Conservation (phyloP, 768 basidiomycete genomes). For the Fibroporia radiculosa region DNA sequence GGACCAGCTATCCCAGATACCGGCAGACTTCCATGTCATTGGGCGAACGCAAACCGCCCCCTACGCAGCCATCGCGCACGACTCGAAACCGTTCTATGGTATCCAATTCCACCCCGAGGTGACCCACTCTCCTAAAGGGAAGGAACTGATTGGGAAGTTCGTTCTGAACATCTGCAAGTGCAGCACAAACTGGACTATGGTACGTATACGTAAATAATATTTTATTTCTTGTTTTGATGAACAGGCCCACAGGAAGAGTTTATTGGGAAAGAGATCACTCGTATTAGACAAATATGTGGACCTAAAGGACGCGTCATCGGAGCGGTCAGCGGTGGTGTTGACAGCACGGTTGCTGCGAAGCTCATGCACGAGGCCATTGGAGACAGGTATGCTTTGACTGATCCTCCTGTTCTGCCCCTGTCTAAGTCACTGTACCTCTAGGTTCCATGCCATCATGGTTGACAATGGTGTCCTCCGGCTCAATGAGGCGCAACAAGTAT, state of each 20-base stretch:
- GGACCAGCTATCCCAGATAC: constrained; percentile 81
- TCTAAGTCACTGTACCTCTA: constrained; percentile 24
- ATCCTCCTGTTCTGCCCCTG: not conserved
- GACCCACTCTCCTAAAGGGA: constrained; percentile 86
- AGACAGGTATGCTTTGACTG: constrained; percentile 53
- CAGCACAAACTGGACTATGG: constrained; percentile 89
- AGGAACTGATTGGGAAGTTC: constrained; percentile 82
- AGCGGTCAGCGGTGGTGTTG: constrained; percentile 95
- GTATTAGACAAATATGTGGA: constrained; percentile 93
- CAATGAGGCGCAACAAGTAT: constrained; percentile 85
- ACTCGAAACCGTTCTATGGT: constrained; percentile 83
- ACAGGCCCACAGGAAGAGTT: constrained; percentile 79
- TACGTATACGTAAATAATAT: constrained; percentile 17
- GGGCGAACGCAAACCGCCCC: constrained; percentile 84
- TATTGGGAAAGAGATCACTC: constrained; percentile 90
- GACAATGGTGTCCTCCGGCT: constrained; percentile 95
- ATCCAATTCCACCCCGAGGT: constrained; percentile 99
- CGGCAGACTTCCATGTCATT: constrained; percentile 79
- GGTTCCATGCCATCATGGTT: constrained; percentile 99
- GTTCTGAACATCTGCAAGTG: constrained; percentile 81
- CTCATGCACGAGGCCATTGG: constrained; percentile 99
- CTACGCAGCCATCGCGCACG: constrained; percentile 88
- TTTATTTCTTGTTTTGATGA: not conserved
- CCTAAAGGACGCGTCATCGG: constrained; percentile 94
- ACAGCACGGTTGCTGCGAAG: constrained; percentile 97